A percentile compares a stretch with the other conserved stretches of the same genome.
These are phyloP conservation scores for Ogataea trehaloabstinens DNA, from an alignment of 805 yeast species.

Conservation along the genomic window DNA sequence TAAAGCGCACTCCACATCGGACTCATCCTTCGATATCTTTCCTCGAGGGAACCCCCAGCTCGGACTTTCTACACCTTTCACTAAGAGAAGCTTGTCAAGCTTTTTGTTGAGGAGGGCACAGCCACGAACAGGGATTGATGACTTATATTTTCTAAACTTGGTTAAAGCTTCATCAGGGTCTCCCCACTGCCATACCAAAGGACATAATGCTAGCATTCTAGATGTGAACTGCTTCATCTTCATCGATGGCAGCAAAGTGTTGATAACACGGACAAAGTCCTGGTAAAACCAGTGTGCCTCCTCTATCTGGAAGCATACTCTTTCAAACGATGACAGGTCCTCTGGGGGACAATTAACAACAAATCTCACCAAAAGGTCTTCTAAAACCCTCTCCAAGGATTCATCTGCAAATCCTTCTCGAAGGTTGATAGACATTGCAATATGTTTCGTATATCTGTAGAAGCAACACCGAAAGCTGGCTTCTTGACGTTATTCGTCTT, in stretches of 20 bases:
- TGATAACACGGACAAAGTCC: slow-evolving; percentile 72
- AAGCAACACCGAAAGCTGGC: too few relatives aligned
- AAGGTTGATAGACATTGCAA: slow-evolving; percentile 35
- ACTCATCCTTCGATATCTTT: slow-evolving; percentile 89
- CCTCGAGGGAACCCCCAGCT: slow-evolving; percentile 98
- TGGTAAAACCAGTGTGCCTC: slow-evolving; percentile 98
- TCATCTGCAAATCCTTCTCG: slow-evolving; percentile 53
- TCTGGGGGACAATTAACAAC: slow-evolving; percentile 90
- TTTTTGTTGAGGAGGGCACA: slow-evolving; percentile 79
- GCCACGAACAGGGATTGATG: slow-evolving; percentile 93
- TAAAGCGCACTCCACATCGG: slow-evolving; percentile 83
- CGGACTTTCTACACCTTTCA: slow-evolving; percentile 76
- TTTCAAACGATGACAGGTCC: slow-evolving; percentile 75
- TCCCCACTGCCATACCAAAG: slow-evolving; percentile 81
- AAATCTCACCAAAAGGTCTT: slow-evolving; percentile 86
- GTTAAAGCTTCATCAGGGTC: slow-evolving; percentile 76
- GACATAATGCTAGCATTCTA: slow-evolving; percentile 64
- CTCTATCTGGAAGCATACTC: slow-evolving; percentile 91
- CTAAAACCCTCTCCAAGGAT: slow-evolving; percentile 70
- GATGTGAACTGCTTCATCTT: slow-evolving; percentile 76
- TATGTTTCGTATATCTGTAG: slow-evolving; percentile 4
- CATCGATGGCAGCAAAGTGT: slow-evolving; percentile 73
- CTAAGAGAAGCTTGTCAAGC: slow-evolving; percentile 69
- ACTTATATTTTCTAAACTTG: slow-evolving; percentile 80
- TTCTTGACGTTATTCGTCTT: too few relatives aligned